A percentile compares a stretch with the other conserved stretches of the same genome.
phyloP scores from a whole-genome alignment of 768 basidiomycete genomes.

The Mycena venus region DNA sequence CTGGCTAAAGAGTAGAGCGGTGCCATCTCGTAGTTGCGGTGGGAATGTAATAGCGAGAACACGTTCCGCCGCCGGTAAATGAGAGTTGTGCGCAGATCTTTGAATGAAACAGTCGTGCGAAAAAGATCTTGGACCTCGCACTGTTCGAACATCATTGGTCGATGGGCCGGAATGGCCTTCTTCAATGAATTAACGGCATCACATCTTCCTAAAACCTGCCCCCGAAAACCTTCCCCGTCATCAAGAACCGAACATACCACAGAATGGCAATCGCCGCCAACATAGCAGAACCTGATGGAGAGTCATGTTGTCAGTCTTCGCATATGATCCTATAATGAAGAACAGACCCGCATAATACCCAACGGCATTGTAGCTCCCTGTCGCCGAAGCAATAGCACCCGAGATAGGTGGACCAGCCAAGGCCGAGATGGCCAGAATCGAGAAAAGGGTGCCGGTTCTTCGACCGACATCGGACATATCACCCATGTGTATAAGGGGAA shows the following conservation, averaged over 20 bases:
- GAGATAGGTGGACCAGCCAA: slow-evolving; percentile 81
- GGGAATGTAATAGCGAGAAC: too few relatives aligned
- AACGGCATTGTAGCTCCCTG: slow-evolving; percentile 66
- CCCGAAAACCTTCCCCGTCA: slow-evolving; percentile 25
- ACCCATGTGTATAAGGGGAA: slow-evolving; percentile 75
- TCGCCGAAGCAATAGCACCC: slow-evolving; percentile 71
- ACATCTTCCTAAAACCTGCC: slow-evolving; percentile 21
- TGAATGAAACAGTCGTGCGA: too few relatives aligned
- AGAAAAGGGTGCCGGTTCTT: slow-evolving; percentile 75
- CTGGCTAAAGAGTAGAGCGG: too few relatives aligned
- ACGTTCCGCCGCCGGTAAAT: too few relatives aligned
- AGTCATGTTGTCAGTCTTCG: not conserved
- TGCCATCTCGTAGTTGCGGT: too few relatives aligned
- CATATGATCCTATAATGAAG: not conserved
- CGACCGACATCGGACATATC: slow-evolving; percentile 72
- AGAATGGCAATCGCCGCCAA: slow-evolving; percentile 10
- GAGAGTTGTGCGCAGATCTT: too few relatives aligned
- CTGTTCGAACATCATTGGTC: too few relatives aligned
- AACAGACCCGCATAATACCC: slow-evolving; percentile 67
- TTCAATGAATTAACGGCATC: too few relatives aligned
- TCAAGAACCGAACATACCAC: slow-evolving; percentile 28
- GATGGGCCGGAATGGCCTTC: too few relatives aligned
- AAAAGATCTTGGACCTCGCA: too few relatives aligned
- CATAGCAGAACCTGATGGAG: slow-evolving; percentile 12
- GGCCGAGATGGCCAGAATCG: slow-evolving; percentile 71